phyloP scores from a whole-genome alignment of 805 yeast genomes.

The Suhomyces kilbournensis region DNA sequence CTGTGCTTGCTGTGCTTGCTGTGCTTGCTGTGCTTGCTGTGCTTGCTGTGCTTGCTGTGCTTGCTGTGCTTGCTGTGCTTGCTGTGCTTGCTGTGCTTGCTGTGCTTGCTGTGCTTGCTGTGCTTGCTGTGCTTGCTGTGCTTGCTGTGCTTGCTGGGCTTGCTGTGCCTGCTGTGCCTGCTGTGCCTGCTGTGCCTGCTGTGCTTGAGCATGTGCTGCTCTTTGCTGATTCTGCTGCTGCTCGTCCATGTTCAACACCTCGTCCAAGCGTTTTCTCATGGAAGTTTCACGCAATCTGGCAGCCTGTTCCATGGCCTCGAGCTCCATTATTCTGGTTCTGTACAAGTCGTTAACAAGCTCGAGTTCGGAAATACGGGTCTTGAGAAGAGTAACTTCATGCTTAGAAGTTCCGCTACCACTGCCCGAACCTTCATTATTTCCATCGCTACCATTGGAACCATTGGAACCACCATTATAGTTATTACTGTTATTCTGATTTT shows the following conservation, averaged over 20 bases:
- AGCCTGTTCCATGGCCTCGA: constrained; percentile 67
- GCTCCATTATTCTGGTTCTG: constrained; percentile 75
- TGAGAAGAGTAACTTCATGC: constrained; percentile 44
- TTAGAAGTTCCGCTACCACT: too few species aligned
- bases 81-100: background rate
- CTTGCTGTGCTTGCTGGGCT: background rate
- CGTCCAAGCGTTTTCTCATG: constrained; percentile 49
- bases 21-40: background rate
- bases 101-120: background rate
- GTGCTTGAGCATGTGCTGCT: background rate
- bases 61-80: background rate
- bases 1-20: background rate
- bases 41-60: background rate
- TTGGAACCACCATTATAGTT: background rate
- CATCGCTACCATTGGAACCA: background rate
- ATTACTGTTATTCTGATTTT: background rate
- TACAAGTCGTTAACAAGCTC: constrained; percentile 89
- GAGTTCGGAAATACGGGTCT: constrained; percentile 79
- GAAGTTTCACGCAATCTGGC: constrained; percentile 49
- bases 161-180: background rate
- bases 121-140: background rate
- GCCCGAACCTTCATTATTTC: constrained; percentile 8
- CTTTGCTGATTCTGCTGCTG: background rate
- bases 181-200: background rate
- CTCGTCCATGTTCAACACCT: constrained; percentile 29